Evolutionary conservation across 352 stramenopile genomes (phyloP).

Genomic region (Thraustochytrium sp.): DNA sequence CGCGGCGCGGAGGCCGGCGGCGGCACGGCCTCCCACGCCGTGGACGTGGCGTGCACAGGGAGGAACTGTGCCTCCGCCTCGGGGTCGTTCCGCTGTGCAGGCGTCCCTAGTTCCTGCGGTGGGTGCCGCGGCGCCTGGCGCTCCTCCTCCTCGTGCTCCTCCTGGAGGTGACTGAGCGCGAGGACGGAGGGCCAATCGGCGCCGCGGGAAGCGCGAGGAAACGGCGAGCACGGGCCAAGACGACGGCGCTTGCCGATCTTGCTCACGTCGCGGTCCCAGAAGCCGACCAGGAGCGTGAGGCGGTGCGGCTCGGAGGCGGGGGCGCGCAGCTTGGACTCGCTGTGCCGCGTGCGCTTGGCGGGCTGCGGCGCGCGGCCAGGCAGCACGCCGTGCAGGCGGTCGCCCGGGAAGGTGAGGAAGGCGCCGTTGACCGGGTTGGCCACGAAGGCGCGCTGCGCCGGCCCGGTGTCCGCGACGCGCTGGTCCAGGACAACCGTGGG

Average conservation of each 20-base stretch:
- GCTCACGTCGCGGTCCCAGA: conserved; percentile 54
- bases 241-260: conserved; percentile 2
- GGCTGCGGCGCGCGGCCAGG: conserved; percentile 49
- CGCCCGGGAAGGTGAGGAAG: conserved; percentile 58
- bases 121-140: neutral
- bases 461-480: neutral
- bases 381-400: conserved; percentile 62
- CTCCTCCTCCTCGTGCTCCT: neutral
- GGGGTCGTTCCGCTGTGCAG: too few species aligned
- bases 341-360: neutral
- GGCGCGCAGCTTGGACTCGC: neutral
- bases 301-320: conserved; percentile 43
- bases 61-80: too few species aligned
- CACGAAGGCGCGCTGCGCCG: neutral
- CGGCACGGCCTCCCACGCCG: conserved; percentile 22
- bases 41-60: too few species aligned
- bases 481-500: conserved; percentile 43
- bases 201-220: conserved; percentile 5
- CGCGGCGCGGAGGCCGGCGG: neutral
- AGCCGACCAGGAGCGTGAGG: conserved; percentile 65
- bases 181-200: conserved; percentile 9
- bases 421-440: neutral
- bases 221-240: conserved; percentile 28
- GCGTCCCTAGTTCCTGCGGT: neutral
- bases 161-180: neutral